phyloP scores from a whole-genome alignment of 257 asterid species.

The Lithospermum erythrorhizon region DNA sequence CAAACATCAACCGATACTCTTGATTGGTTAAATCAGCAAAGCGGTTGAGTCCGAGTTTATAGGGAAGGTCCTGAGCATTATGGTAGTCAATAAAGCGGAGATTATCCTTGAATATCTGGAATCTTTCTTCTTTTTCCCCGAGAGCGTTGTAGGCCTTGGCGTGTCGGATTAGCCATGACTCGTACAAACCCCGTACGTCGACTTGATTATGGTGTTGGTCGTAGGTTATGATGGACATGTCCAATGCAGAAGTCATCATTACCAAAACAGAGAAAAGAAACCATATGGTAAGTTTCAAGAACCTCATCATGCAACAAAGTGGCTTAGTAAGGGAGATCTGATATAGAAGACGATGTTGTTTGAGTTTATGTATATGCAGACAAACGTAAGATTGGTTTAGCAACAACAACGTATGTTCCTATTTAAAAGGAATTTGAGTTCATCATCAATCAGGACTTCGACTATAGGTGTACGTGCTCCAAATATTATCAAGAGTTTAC shows the following conservation, averaged over 20 bases:
- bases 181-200: constrained; percentile 38
- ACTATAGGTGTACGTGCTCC: no score
- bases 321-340: background rate
- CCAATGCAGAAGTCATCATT: constrained; percentile 46
- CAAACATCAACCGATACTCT: constrained; percentile 51
- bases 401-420: background rate
- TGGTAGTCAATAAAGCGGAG: constrained; percentile 48
- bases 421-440: constrained; percentile 1
- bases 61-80: constrained; percentile 37
- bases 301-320: constrained; percentile 32
- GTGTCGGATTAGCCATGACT: constrained; percentile 68
- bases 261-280: constrained; percentile 19
- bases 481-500: no score
- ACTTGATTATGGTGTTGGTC: constrained; percentile 21
- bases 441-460: no score
- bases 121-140: constrained; percentile 62
- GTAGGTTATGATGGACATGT: constrained; percentile 63
- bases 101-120: constrained; percentile 67
- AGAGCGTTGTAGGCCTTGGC: constrained; percentile 54
- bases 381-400: background rate
- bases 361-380: background rate
- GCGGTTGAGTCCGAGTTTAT: constrained; percentile 55
- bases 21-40: constrained; percentile 79
- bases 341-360: background rate
- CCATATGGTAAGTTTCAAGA: constrained; percentile 18